These are phyloP conservation scores for Anisodus acutangulus DNA, from an alignment of 257 asterid species.

Conservation along the genomic window DNA sequence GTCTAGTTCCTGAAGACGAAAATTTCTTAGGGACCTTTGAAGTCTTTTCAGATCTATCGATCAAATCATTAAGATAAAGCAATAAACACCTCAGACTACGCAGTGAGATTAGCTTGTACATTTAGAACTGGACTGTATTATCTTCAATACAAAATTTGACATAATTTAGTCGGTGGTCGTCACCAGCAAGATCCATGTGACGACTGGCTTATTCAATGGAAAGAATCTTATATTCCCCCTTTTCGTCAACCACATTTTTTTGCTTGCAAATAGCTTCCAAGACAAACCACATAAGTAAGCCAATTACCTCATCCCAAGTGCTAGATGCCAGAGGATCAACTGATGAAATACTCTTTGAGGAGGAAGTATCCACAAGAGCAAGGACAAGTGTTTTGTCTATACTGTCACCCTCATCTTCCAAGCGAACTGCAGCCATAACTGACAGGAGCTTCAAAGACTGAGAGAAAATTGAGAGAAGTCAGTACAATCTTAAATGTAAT, in stretches of 20 bases:
- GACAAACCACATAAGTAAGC: constrained; percentile 28
- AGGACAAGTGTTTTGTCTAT: constrained; percentile 68
- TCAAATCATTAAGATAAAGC: neutral
- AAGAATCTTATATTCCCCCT: constrained; percentile 5
- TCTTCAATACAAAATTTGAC: neutral
- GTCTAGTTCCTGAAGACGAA: neutral
- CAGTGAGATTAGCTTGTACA: neutral
- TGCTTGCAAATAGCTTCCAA: neutral
- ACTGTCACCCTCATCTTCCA: constrained; percentile 71
- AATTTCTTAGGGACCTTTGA: neutral
- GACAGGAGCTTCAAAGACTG: constrained; percentile 86
- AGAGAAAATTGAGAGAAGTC: constrained; percentile 27
- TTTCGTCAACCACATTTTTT: neutral
- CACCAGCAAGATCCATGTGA: neutral
- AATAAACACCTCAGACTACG: neutral
- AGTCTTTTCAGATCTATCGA: neutral
- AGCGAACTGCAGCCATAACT: constrained; percentile 81
- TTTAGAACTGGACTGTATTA: neutral
- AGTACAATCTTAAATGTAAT: neutral
- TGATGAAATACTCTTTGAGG: constrained; percentile 53
- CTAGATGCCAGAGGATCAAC: constrained; percentile 87
- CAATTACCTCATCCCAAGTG: constrained; percentile 82
- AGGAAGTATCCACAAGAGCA: constrained; percentile 70
- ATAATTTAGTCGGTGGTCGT: neutral
- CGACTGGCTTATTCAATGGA: constrained; percentile 3